Evolutionary conservation across 1,284 basidiomycete genomes (phyloP), one percentile per base, ranked within the genome.

Genomic region (Puccinia sorghi): DNA sequence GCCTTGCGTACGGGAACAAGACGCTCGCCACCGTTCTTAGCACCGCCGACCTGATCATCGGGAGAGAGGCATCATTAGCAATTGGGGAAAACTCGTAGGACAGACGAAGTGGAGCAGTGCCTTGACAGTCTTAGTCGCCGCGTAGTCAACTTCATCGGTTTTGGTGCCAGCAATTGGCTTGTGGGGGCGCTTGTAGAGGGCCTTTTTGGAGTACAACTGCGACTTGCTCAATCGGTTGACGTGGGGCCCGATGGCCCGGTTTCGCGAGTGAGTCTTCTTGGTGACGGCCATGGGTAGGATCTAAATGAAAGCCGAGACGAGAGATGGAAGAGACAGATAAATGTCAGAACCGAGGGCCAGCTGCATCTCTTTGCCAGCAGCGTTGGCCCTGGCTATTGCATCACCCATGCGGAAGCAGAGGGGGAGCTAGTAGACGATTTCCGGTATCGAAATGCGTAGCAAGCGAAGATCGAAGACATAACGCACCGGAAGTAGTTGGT

Each of bases 11-110:
- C 90, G 83, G 95, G 91, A 84, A 94, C 89, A 80, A 91, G 86
- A 86, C 96, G 93, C 85, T 91, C 92, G 84, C 89, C 88, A 82
- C 93, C 93, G 87, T 98, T 98, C 88, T 93, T 95, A 84, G 90
- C 91, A 82, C 94, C 94, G 81, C 92, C 91, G 82, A 97, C 88
- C 82, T 88, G 86, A 85, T 32, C 12, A 48, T 20, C 4, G 11
- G 20, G 25, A 7, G 15, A 39, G 25, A 17, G 1, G 20, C 32
- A 13, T 43, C 15, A 22, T 32, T 12, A 43, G 43, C 5, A 32
- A 43, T 15, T 22, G n/a, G 57, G 7, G 25, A 57, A 27, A 27
- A 27, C 17, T 13, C 13, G 25, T 4, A 8, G 37, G 39, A 25
- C 17, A 46, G 3, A n/a, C 50, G 3, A 32, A 32, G 27, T 54